A percentile compares a stretch with the other conserved stretches of the same genome.
Conservation (phyloP, 2,329 filamentous ascomycete genomes). For the Trichoderma endophyticum region DNA sequence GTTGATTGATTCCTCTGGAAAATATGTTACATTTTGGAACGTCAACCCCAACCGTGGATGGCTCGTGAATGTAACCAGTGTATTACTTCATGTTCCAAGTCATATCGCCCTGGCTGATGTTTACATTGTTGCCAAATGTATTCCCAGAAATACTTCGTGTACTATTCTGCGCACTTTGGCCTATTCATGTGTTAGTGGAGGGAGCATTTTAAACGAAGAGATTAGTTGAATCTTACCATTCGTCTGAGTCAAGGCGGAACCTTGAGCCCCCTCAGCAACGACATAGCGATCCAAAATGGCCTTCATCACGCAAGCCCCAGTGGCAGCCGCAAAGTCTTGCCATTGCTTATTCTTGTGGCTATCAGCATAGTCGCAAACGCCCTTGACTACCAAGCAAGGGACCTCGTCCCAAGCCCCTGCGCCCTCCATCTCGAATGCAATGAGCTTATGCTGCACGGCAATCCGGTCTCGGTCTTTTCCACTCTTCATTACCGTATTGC, state of each 20-base stretch:
- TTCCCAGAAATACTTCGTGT: not conserved
- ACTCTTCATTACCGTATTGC: conserved; percentile 40
- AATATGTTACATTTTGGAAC: no score
- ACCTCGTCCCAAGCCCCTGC: conserved; percentile 30
- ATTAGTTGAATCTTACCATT: not conserved
- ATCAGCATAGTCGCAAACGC: conserved; percentile 40
- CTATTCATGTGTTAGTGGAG: not conserved
- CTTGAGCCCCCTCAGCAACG: not conserved
- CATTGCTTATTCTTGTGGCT: conserved; percentile 38
- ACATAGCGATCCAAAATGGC: conserved; percentile 23
- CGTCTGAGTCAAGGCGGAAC: not conserved
- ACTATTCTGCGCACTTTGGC: not conserved
- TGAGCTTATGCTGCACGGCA: conserved; percentile 23
- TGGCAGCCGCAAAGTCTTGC: conserved; percentile 37
- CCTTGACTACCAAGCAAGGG: conserved; percentile 36
- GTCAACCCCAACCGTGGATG: no score
- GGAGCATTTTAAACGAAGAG: no score
- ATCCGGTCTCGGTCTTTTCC: conserved; percentile 34
- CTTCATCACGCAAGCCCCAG: conserved; percentile 33
- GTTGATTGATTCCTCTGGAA: no score
- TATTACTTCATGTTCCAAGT: no score
- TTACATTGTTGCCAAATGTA: not conserved
- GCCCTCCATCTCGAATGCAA: conserved; percentile 36
- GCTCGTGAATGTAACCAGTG: no score
- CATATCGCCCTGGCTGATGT: not conserved